These are phyloP conservation scores for Colletotrichum echinochloae DNA, from an alignment of 2,329 filamentous ascomycete species.

Conservation along the genomic window DNA sequence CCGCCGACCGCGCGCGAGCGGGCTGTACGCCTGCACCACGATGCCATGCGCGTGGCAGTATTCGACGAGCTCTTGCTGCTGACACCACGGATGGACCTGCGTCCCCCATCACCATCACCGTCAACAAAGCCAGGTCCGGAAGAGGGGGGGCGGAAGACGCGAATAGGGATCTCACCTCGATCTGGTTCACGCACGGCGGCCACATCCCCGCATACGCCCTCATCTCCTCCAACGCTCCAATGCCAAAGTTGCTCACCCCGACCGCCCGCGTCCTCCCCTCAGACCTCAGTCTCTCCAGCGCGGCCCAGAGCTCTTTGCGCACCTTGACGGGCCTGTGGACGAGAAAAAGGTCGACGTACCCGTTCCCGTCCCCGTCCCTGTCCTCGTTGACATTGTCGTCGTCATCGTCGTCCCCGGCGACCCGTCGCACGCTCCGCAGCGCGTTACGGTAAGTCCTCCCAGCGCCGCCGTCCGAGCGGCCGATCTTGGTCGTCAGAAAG, in stretches of 20 bases:
- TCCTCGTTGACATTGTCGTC: slow-evolving; percentile 44
- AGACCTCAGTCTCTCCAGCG: slow-evolving; percentile 70
- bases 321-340: slow-evolving; percentile 73
- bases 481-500: slow-evolving; percentile 79
- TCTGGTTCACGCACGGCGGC: slow-evolving; percentile 80
- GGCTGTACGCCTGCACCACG: slow-evolving; percentile 56
- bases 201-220: slow-evolving; percentile 72
- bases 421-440: slow-evolving; percentile 72
- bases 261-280: slow-evolving; percentile 73
- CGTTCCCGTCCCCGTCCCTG: slow-evolving; percentile 69
- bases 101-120: slow-evolving; percentile 55
- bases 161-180: slow-evolving; percentile 66
- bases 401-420: slow-evolving; percentile 51
- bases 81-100: slow-evolving; percentile 79
- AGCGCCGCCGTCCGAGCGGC: slow-evolving; percentile 62
- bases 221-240: slow-evolving; percentile 76
- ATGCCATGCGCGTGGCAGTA: slow-evolving; percentile 85
- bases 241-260: slow-evolving; percentile 79
- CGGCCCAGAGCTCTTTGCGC: slow-evolving; percentile 73
- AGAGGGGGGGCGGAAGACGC: no score
- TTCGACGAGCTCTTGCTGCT: slow-evolving; percentile 57
- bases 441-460: slow-evolving; percentile 71
- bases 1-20: slow-evolving; percentile 50
- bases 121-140: slow-evolving; percentile 53
- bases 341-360: slow-evolving; percentile 78